Evolutionary conservation across 2,329 filamentous ascomycete genomes (phyloP), one percentile per base, ranked within the genome.

Genomic region (Colletotrichum lini): DNA sequence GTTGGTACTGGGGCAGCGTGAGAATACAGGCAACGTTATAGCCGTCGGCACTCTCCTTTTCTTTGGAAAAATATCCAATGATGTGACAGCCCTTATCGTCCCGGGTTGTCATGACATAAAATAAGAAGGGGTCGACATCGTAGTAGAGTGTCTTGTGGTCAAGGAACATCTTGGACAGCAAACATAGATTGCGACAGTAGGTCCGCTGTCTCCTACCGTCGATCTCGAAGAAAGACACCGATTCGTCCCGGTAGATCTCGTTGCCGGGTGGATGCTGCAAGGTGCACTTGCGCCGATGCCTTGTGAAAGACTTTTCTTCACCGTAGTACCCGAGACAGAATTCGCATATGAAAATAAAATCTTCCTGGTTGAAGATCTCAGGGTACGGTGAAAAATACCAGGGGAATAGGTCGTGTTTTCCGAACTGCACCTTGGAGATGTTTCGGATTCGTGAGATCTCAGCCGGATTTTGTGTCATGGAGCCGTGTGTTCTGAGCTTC

Each of bases 371-470:
- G 80, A 97, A 98, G 2, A 91, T 87, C 78, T 97, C 93, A 0
- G 96, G 96, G 77, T 99, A 99, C 0, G 96, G 96, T 6, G 95
- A 98, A 84, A 99, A 99, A 82, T 99, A 99, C 96, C 96, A 99
- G 0, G 96, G 96, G 80, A 97, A 97, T 53, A 99, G 90, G 77
- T 98, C 94, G 79, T 91, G 93, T 76, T 92, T 91, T 54, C 96
- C 97, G 86, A 99, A 98, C 80, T 98, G 96, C 4, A 99, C 92
- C 75, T 93, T 95, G 65, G 94, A 94, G 75, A 99, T 91, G 79
- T 99, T 99, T 78, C 96, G 92, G 66, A 99, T 97, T 64, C 97
- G 93, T 30, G 96, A 96, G 72, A 99, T 95, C 79, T 99, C 97
- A 15, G 96, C 95, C 68, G 97, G 96, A 75, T 98, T 98, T 80